phyloP scores from a whole-genome alignment of 2,329 filamentous ascomycete genomes.

The Acarospora socialis region DNA sequence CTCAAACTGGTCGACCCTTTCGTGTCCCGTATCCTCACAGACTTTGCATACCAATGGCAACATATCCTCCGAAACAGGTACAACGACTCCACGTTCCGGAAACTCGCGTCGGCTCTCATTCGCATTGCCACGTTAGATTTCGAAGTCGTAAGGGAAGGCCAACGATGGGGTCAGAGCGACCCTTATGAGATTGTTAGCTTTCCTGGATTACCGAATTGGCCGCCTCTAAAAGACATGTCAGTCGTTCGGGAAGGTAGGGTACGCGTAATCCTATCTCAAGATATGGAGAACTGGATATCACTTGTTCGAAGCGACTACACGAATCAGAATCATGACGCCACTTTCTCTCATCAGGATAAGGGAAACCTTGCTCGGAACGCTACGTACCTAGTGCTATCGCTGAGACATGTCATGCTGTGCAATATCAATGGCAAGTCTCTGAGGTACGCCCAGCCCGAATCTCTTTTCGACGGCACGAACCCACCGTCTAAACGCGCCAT shows the following conservation, averaged over 20 bases:
- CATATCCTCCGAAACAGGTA: constrained; percentile 10
- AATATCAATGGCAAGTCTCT: constrained; percentile 6
- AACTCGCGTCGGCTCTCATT: constrained; percentile 8
- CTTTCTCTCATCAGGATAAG: no score
- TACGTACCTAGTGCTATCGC: constrained; percentile 16
- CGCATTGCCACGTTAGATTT: constrained; percentile 9
- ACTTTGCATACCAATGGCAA: constrained; percentile 9
- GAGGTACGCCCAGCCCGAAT: constrained; percentile 11
- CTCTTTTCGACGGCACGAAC: constrained; percentile 13
- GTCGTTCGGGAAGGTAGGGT: constrained; percentile 4
- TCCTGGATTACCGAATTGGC: no score
- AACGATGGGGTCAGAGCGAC: not conserved
- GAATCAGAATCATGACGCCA: no score
- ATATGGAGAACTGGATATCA: constrained; percentile 2
- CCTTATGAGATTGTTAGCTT: no score
- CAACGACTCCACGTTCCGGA: constrained; percentile 8
- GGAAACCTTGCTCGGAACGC: no score
- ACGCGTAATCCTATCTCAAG: constrained; percentile 4
- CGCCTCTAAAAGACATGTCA: no score
- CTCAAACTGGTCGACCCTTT: constrained; percentile 2
- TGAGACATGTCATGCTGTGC: constrained; percentile 13
- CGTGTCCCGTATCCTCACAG: constrained; percentile 3
- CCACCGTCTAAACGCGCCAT: constrained; percentile 13
- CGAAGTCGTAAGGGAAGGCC: constrained; percentile 1
- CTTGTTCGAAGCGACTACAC: constrained; percentile 10